Evolutionary conservation across 2,329 filamentous ascomycete genomes (phyloP).

Genomic region (Amylocarpus encephaloides): DNA sequence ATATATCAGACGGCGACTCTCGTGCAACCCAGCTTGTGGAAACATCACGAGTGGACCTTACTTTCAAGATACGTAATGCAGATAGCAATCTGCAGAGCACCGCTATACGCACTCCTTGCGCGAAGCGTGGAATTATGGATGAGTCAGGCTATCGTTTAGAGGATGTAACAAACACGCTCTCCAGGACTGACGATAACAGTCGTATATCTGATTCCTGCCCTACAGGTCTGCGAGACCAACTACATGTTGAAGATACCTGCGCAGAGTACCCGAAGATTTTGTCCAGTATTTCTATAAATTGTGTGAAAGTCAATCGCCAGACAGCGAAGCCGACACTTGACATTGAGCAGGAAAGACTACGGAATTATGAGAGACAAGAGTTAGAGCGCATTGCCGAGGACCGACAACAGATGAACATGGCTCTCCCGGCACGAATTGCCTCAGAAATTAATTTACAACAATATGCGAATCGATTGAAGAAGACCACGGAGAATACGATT

Average conservation of each 20-base stretch:
- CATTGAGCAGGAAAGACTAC: constrained; percentile 7
- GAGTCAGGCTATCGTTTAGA: constrained; percentile 6
- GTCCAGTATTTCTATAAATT: constrained; percentile 11
- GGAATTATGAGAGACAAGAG: constrained; percentile 1
- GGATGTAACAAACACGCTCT: constrained; percentile 6
- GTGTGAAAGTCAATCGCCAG: constrained; percentile 4
- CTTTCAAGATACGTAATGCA: neutral
- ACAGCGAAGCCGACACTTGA: constrained; percentile 7
- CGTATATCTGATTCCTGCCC: constrained; percentile 5
- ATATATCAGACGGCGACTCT: neutral
- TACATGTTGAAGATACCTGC: neutral
- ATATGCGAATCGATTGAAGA: neutral
- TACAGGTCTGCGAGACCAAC: constrained; percentile 8
- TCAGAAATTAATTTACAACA: constrained; percentile 1
- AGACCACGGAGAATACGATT: constrained; percentile 1
- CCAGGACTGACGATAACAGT: constrained; percentile 4
- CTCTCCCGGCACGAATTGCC: neutral
- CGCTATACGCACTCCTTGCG: neutral
- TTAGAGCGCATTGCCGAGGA: constrained; percentile 1
- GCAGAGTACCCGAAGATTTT: constrained; percentile 10
- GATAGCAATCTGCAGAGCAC: neutral
- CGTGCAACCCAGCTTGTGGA: neutral
- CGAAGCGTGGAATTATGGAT: constrained; percentile 11
- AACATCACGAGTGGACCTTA: neutral
- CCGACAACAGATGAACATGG: constrained; percentile 7